phyloP scores from a whole-genome alignment of 768 basidiomycete genomes.

The Calocera cornea region DNA sequence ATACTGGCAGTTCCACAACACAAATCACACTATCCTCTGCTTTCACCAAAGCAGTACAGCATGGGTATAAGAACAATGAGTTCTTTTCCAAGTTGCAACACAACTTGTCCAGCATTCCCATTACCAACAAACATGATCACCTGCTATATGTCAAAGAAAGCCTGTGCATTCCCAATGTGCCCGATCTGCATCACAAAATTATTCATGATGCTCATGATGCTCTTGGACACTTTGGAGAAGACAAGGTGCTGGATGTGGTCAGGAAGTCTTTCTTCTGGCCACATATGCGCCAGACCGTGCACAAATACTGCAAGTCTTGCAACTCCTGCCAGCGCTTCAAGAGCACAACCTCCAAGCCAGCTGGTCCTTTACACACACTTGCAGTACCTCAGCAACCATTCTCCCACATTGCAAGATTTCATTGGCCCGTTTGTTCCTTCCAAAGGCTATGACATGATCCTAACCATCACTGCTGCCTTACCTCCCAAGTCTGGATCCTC shows the following conservation, averaged over 20 bases:
- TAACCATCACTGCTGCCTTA: slow-evolving; percentile 8
- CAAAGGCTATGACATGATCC: slow-evolving; percentile 6
- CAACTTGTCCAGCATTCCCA: slow-evolving; percentile 14
- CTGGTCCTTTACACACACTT: slow-evolving; percentile 19
- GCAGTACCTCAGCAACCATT: slow-evolving; percentile 9
- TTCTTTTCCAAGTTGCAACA: slow-evolving; percentile 16
- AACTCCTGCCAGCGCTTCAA: slow-evolving; percentile 27
- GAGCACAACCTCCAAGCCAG: slow-evolving; percentile 14
- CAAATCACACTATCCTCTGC: not conserved
- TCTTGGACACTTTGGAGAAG: slow-evolving; percentile 16
- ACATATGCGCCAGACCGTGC: slow-evolving; percentile 25
- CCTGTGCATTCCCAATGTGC: slow-evolving; percentile 16
- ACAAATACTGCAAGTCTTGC: slow-evolving; percentile 23
- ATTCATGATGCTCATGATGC: slow-evolving; percentile 11
- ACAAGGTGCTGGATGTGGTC: slow-evolving; percentile 17
- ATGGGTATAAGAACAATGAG: slow-evolving; percentile 11
- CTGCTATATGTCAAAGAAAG: slow-evolving; percentile 16
- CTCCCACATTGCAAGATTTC: slow-evolving; percentile 11
- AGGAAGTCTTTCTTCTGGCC: slow-evolving; percentile 15
- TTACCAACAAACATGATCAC: slow-evolving; percentile 3
- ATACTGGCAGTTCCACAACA: not conserved
- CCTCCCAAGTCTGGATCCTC: not conserved
- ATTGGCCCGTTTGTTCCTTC: slow-evolving; percentile 11
- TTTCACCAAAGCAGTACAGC: not conserved
- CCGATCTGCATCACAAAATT: not conserved